A percentile compares a stretch with the other conserved stretches of the same genome.
Evolutionary conservation across 495 filamentous ascomycete species (phyloP).

Genomic region (Cercophora scortea): DNA sequence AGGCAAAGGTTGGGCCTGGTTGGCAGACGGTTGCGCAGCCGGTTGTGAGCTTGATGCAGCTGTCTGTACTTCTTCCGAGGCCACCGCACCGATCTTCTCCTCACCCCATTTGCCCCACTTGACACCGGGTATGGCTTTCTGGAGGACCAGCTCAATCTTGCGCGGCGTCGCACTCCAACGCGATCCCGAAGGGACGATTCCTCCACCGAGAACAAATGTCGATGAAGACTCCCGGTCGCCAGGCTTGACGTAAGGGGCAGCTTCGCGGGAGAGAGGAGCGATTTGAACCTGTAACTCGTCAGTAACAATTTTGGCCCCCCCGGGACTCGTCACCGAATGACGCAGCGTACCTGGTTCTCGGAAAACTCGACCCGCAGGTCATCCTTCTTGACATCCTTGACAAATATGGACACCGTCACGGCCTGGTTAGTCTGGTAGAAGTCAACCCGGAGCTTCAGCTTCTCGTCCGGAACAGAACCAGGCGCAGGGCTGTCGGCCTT

Average conservation of each 20-base stretch:
- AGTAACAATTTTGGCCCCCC: background rate
- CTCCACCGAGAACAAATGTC: conserved; percentile 59
- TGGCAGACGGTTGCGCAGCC: background rate
- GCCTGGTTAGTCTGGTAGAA: conserved; percentile 34
- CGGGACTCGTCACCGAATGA: too few relatives aligned
- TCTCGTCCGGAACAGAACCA: conserved; percentile 18
- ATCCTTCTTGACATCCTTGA: conserved; percentile 29
- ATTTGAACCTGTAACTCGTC: conserved; percentile 15
- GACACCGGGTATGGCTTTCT: conserved; percentile 55
- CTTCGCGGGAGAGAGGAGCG: conserved; percentile 17
- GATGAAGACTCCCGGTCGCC: conserved; percentile 34
- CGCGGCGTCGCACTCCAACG: conserved; percentile 60
- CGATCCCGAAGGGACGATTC: conserved; percentile 53
- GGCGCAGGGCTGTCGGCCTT: conserved; percentile 8
- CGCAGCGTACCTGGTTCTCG: conserved; percentile 16
- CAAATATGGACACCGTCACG: conserved; percentile 29
- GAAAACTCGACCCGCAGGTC: conserved; percentile 21
- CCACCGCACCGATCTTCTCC: conserved; percentile 13
- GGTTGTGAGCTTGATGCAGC: background rate
- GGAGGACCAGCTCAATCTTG: conserved; percentile 77
- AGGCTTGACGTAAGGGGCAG: conserved; percentile 15
- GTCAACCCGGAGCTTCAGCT: conserved; percentile 22
- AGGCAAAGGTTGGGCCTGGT: background rate
- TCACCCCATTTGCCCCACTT: conserved; percentile 60
- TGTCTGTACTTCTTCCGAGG: background rate